Base-by-base conservation (phyloP, 1,284 basidiomycete genomes). In the Mycosarcoma maydis region DNA sequence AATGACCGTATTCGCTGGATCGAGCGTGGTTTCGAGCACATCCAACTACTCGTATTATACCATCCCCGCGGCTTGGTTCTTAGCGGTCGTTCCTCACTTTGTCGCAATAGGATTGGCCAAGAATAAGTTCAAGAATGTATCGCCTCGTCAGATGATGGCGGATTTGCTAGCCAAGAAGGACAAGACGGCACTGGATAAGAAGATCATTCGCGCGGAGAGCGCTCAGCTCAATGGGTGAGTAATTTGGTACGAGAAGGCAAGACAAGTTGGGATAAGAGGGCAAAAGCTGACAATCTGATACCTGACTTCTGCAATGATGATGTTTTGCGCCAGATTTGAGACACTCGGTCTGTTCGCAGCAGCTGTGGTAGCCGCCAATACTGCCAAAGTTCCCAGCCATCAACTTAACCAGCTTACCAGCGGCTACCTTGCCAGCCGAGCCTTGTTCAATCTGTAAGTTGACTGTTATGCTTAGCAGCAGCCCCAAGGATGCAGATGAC, bases 321-420 rank as follows among this genome's bases (percentile, higher is more conserved):
- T 20, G 11, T 16, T 22, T 30, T 23, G 13, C n/a, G n/a, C n/a
- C 26, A 57, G 54, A 6, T 59, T 62, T n/a, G 67, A 70, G 33
- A 70, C 54, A 37, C 27, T 70, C 6, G 60, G 56, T 8, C 36
- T 65, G 38, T 70, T 61, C 26, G 67, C 61, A 6, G 55, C 67
- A 6, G 61, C 52, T n/a, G 50, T 70, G 4, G 56, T 78, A 10
- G 71, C 75, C 1, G 77, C 69, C 16, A 79, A 76, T 54, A 23
- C 60, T 4, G 75, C 75, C 23, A 45, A 50, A 5, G 66, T 79
- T 6, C 76, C 76, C n/a, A 40, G 39, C 30, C 41, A 49, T 17
- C 49, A 65, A 48, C 53, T 79, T n/a, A 76, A 77, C 61, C 41
- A 51, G 36, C 34, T 74, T 24, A 60, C 74, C 10, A 45, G 46